Evolutionary conservation across 129 eudicot species (phyloP), one percentile per base, ranked within the genome.

Genomic region (Escallonia rubra): DNA sequence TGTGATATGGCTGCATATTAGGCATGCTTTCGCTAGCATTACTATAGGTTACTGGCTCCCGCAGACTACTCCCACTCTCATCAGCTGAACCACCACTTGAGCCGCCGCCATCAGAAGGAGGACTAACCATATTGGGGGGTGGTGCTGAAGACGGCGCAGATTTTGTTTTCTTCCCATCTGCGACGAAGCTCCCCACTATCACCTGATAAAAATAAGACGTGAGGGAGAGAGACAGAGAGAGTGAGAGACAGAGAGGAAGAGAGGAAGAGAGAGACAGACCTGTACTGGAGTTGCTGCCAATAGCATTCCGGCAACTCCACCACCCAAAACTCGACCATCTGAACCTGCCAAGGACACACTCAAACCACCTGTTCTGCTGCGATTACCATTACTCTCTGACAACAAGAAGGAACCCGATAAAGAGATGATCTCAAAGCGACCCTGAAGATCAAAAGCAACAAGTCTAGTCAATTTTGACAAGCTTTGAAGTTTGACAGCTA

Each of bases 271-370:
- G 49, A 55, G 41, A 4, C 49, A 4, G 69, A 87, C 97, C 96
- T 91, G 97, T 53, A 88, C 83, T 9, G 96, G 88, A 12, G 93
- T 67, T 4, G 97, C 97, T 23, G 97, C 97, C 70, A 76, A 71
- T 54, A 91, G 78, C 55, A 76, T 60, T 43, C 97, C 97, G 5
- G 88, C 96, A 59, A 91, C 96, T 61, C 87, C 96, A 75, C 97
- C 97, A n/a, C 97, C 97, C 71, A 91, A 74, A 39, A 91, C 97
- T 60, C 90, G 82, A 49, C 96, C 96, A 76, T 91, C 97, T n/a
- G 96, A 64, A 61, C 96, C 96, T 7, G 97, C 97, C 75, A 91
- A 76, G 14, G 97, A 91, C 10, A 91, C 83, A 63, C 93, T 87
- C 76, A 91, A 74, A 69, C 84, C 84, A 64, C 95, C 86, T 16